A percentile compares a stretch with the other conserved stretches of the same genome.
Conservation (phyloP, 495 filamentous ascomycete genomes). For the Recurvomyces mirabilis region DNA sequence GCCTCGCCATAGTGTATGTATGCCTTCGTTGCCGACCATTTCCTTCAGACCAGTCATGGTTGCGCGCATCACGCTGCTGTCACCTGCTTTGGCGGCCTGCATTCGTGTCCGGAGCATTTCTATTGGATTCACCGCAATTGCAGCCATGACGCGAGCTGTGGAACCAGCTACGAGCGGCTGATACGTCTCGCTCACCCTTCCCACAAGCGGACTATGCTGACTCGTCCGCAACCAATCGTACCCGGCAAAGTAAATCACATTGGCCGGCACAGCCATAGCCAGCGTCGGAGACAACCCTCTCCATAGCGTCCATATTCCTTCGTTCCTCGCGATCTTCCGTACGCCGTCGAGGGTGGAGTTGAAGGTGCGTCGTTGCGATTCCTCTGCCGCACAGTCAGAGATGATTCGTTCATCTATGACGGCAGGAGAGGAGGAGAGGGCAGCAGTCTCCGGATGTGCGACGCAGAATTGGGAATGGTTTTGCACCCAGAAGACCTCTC, state of each 20-base stretch:
- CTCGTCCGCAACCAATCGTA: slow-evolving; percentile 85
- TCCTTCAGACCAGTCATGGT: slow-evolving; percentile 63
- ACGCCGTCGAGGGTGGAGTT: slow-evolving; percentile 86
- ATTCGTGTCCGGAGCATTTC: slow-evolving; percentile 92
- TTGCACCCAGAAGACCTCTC: slow-evolving; percentile 93
- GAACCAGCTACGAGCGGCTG: slow-evolving; percentile 72
- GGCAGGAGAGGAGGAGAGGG: slow-evolving; percentile 29
- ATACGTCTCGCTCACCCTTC: slow-evolving; percentile 48
- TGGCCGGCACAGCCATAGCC: slow-evolving; percentile 86
- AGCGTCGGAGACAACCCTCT: slow-evolving; percentile 84
- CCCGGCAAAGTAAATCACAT: slow-evolving; percentile 98
- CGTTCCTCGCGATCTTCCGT: slow-evolving; percentile 91
- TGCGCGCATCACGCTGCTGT: slow-evolving; percentile 53
- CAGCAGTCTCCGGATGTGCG: slow-evolving; percentile 34
- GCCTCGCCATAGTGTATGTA: slow-evolving; percentile 82
- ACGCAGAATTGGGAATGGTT: slow-evolving; percentile 77
- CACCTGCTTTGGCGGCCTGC: slow-evolving; percentile 52
- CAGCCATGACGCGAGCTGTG: slow-evolving; percentile 65
- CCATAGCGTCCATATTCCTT: slow-evolving; percentile 81
- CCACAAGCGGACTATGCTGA: slow-evolving; percentile 53
- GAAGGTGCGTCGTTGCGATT: slow-evolving; percentile 70
- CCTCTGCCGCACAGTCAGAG: slow-evolving; percentile 75
- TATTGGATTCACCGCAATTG: slow-evolving; percentile 73
- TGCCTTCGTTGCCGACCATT: slow-evolving; percentile 68
- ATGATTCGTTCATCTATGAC: slow-evolving; percentile 27